Evolutionary conservation across 2,329 filamentous ascomycete genomes (phyloP).

Genomic region (Botrytis deweyae): DNA sequence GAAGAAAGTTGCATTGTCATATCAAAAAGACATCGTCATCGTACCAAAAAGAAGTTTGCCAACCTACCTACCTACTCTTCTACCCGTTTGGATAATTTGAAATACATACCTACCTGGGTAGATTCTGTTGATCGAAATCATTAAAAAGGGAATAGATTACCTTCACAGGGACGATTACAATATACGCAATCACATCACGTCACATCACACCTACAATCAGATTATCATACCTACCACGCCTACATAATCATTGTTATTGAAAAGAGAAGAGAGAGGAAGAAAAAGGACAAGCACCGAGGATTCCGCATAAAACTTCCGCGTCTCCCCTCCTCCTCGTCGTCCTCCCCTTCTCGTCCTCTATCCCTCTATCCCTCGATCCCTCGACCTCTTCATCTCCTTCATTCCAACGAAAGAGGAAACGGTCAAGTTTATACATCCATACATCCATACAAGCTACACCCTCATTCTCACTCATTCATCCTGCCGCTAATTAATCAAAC

Average conservation of each 20-base stretch:
- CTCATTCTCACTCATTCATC: not conserved
- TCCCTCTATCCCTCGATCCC: not conserved
- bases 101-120: not conserved
- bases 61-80: not conserved
- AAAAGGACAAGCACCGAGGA: not conserved
- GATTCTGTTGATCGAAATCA: not conserved
- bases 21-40: not conserved
- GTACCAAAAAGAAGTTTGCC: not conserved
- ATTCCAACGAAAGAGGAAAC: not conserved
- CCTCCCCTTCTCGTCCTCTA: not conserved
- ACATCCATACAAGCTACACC: not conserved
- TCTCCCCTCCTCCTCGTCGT: not conserved
- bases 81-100: slow-evolving; percentile 23
- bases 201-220: not conserved
- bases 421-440: not conserved
- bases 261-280: not conserved
- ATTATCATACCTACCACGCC: not conserved
- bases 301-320: not conserved
- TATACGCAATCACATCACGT: not conserved
- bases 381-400: not conserved
- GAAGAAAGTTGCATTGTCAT: not conserved
- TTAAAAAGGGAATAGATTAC: not conserved
- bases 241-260: not conserved
- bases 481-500: not conserved
- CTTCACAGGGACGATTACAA: not conserved